Evolutionary conservation across 805 yeast species (phyloP).

Genomic region (Yarrowia sp.): DNA sequence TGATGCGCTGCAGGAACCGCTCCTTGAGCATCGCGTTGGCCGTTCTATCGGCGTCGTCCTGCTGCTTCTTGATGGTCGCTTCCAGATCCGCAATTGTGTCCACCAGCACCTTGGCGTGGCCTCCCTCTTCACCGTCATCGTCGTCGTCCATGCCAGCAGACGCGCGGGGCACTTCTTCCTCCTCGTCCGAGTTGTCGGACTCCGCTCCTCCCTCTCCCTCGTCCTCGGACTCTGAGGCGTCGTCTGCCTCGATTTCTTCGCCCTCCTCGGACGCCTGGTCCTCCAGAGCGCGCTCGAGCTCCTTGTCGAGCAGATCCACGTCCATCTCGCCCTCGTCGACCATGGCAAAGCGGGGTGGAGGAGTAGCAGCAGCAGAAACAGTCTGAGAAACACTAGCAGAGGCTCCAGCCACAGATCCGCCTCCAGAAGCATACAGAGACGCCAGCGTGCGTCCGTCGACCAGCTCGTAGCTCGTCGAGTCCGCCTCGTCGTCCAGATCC

Average conservation of each 20-base stretch:
- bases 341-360: conserved; percentile 38
- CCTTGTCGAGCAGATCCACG: conserved; percentile 36
- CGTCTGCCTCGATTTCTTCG: conserved; percentile 50
- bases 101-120: conserved; percentile 68
- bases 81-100: conserved; percentile 87
- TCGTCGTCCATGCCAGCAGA: conserved; percentile 42
- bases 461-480: conserved; percentile 72
- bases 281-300: conserved; percentile 38
- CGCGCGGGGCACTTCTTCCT: conserved; percentile 44
- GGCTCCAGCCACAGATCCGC: conserved; percentile 35
- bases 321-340: conserved; percentile 37
- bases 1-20: conserved; percentile 78
- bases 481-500: conserved; percentile 76
- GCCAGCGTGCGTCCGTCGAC: conserved; percentile 43
- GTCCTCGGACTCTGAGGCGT: conserved; percentile 52
- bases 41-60: conserved; percentile 67
- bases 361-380: conserved; percentile 30
- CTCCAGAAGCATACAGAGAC: conserved; percentile 32
- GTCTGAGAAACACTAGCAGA: conserved; percentile 28
- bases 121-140: conserved; percentile 52
- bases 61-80: conserved; percentile 70
- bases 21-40: conserved; percentile 80
- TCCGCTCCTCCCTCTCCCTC: conserved; percentile 58
- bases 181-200: conserved; percentile 50
- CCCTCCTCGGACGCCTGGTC: conserved; percentile 48